Conservation (phyloP, 1,139 yeast species). For the Casaregolazyma lundiana region DNA sequence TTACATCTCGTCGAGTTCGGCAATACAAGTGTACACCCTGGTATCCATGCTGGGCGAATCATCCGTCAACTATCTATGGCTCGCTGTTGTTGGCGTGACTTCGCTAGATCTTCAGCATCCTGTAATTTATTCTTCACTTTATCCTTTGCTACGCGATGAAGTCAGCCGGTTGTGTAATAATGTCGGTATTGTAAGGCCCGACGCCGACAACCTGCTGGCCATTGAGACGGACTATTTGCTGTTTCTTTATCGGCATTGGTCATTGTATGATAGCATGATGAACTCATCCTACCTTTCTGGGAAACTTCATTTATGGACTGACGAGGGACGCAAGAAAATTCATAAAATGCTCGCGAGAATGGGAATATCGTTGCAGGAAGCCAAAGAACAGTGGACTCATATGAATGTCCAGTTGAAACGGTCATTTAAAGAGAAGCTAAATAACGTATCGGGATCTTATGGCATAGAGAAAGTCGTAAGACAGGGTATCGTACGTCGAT, state of each 20-base stretch:
- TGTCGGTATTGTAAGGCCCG: slow-evolving; percentile 39
- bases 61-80: slow-evolving; percentile 69
- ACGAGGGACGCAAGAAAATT: slow-evolving; percentile 79
- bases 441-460: slow-evolving; percentile 64
- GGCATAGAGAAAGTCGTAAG: slow-evolving; percentile 80
- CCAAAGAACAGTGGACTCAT: slow-evolving; percentile 90
- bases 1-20: slow-evolving; percentile 65
- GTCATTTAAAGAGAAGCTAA: slow-evolving; percentile 64
- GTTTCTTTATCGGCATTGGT: slow-evolving; percentile 87
- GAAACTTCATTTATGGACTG: slow-evolving; percentile 83
- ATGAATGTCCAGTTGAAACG: slow-evolving; percentile 78
- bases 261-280: slow-evolving; percentile 82
- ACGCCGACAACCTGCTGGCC: slow-evolving; percentile 57
- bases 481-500: slow-evolving; percentile 81
- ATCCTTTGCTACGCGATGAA: slow-evolving; percentile 77
- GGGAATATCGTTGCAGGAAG: slow-evolving; percentile 88
- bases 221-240: slow-evolving; percentile 82
- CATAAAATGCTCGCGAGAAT: slow-evolving; percentile 92
- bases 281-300: slow-evolving; percentile 90
- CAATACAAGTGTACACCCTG: slow-evolving; percentile 76
- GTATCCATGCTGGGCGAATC: slow-evolving; percentile 78
- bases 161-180: slow-evolving; percentile 56
- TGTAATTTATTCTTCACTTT: slow-evolving; percentile 65
- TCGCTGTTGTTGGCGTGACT: slow-evolving; percentile 82
- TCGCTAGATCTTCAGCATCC: slow-evolving; percentile 74